Evolutionary conservation across 1,284 basidiomycete genomes (phyloP).

Genomic region (Wolfiporia cocos): DNA sequence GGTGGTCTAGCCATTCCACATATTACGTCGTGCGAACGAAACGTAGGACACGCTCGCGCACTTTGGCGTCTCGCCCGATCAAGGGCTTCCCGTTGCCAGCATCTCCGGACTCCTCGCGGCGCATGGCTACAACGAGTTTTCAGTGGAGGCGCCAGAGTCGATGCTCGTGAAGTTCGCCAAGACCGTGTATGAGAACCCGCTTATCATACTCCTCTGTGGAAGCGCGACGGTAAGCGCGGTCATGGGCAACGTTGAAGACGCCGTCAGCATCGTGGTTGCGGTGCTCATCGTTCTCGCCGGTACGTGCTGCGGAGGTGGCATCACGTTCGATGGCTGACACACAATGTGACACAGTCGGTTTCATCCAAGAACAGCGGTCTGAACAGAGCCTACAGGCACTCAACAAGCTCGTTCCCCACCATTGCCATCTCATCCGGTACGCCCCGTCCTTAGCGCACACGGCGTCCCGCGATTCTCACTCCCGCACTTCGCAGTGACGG

Average conservation of each 20-base stretch:
- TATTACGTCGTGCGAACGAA: slow-evolving; percentile 1
- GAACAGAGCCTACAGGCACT: slow-evolving; percentile 94
- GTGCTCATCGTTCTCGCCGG: slow-evolving; percentile 91
- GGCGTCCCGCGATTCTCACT: background rate
- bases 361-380: slow-evolving; percentile 92
- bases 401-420: slow-evolving; percentile 95
- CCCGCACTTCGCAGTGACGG: slow-evolving; percentile 48
- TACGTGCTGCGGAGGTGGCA: slow-evolving; percentile 29
- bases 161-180: slow-evolving; percentile 83
- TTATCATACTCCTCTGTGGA: slow-evolving; percentile 86
- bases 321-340: background rate
- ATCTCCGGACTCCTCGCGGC: slow-evolving; percentile 62
- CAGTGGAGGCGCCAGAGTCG: slow-evolving; percentile 80
- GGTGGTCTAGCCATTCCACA: slow-evolving; percentile 17
- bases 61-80: slow-evolving; percentile 53
- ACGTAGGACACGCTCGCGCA: slow-evolving; percentile 61
- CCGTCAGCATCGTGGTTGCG: slow-evolving; percentile 90
- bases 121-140: slow-evolving; percentile 92
- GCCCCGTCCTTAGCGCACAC: slow-evolving; percentile 17
- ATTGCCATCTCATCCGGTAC: slow-evolving; percentile 86
- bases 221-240: slow-evolving; percentile 84
- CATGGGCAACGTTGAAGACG: slow-evolving; percentile 94
- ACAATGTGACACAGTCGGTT: slow-evolving; percentile 61
- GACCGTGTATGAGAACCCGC: slow-evolving; percentile 90
- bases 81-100: slow-evolving; percentile 60